A percentile compares a stretch with the other conserved stretches of the same genome.
Conservation (phyloP, 2,329 filamentous ascomycete species). For the Trichoderma sp. region DNA sequence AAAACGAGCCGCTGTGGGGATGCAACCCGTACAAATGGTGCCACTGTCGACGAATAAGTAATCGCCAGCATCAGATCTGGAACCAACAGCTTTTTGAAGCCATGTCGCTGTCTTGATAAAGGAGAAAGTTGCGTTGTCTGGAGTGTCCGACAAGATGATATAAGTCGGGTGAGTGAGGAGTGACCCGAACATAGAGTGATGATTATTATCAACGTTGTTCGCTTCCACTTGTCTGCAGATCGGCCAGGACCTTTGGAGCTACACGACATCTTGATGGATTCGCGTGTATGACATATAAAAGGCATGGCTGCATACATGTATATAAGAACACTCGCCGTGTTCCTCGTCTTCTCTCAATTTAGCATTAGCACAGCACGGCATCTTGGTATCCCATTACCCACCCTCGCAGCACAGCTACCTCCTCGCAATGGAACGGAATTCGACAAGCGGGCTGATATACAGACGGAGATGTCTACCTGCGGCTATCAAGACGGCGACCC, state of each 20-base stretch:
- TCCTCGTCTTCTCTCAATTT: not conserved
- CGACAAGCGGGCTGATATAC: conserved; percentile 24
- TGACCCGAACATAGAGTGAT: not conserved
- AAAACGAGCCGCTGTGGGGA: conserved; percentile 7
- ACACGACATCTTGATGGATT: not conserved
- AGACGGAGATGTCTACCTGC: conserved; percentile 37
- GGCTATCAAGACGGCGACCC: conserved; percentile 41
- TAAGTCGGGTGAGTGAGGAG: not conserved
- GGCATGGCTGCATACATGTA: not conserved
- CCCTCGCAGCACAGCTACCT: not conserved
- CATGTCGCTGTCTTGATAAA: not conserved
- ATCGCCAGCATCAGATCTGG: conserved; percentile 1
- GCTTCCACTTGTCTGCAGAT: conserved; percentile 6
- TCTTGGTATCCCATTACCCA: not conserved
- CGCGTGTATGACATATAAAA: not conserved
- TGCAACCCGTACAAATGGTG: not conserved
- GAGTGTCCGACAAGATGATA: not conserved
- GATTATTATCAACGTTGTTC: not conserved
- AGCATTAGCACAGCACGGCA: not conserved
- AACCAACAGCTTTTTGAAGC: conserved; percentile 10
- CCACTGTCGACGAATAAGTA: not conserved
- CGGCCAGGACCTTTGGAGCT: not conserved
- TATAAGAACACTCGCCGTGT: not conserved
- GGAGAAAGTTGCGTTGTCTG: not conserved
- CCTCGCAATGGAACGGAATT: not conserved